Conservation (phyloP, 495 filamentous ascomycete species). For the Physcia stellaris region DNA sequence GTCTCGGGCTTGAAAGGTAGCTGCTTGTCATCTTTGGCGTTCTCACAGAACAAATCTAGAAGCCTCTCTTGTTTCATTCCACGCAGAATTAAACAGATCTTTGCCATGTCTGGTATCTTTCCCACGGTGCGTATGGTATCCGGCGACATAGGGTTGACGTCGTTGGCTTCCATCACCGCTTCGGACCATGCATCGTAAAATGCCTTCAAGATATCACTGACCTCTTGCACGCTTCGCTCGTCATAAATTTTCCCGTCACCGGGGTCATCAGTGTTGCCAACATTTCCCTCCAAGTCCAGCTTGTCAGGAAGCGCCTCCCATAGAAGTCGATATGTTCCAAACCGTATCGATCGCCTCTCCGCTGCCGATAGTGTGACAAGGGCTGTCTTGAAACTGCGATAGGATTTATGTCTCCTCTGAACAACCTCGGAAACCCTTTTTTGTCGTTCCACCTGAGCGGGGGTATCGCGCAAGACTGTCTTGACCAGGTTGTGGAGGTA, state of each 20-base stretch:
- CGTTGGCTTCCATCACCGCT: neutral
- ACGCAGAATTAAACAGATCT: conserved; percentile 4
- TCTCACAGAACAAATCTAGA: no score
- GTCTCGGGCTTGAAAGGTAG: no score
- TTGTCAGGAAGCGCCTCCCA: neutral
- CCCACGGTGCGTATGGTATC: neutral
- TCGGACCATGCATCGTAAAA: conserved; percentile 8
- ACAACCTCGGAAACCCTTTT: neutral
- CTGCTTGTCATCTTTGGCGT: no score
- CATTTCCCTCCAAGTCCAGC: neutral
- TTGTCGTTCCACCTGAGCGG: neutral
- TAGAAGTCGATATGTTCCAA: neutral
- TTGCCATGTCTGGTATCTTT: conserved; percentile 1
- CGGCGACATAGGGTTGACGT: neutral
- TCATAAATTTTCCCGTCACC: conserved; percentile 7
- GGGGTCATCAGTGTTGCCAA: conserved; percentile 4
- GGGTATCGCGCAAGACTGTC: conserved; percentile 1
- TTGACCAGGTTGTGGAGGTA: neutral
- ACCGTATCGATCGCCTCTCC: neutral
- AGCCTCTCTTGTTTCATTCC: conserved; percentile 6
- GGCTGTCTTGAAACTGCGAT: neutral
- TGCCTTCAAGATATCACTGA: neutral
- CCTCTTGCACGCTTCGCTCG: conserved; percentile 1
- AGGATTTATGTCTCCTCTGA: neutral
- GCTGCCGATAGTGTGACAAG: neutral